Percentiles rank a stretch among this genome's conserved stretches.
phyloP scores from a whole-genome alignment of 768 basidiomycete genomes.

The Tulasnella sp. region DNA sequence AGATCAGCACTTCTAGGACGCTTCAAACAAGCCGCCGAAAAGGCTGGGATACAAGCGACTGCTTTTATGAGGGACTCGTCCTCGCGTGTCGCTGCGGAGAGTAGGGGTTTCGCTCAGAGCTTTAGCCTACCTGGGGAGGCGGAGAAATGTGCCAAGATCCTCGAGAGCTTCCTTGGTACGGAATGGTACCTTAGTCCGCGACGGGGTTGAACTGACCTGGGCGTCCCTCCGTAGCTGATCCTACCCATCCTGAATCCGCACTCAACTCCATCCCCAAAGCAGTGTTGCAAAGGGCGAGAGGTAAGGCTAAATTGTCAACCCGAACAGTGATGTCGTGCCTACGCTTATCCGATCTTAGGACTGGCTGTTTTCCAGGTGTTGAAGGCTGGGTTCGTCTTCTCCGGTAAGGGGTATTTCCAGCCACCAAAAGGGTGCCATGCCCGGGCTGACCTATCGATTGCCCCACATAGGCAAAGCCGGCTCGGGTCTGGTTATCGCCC shows the following conservation, averaged over 20 bases:
- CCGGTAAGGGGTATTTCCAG: background rate
- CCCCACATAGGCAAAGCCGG: constrained; percentile 93
- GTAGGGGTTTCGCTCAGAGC: constrained; percentile 69
- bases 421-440: background rate
- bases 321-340: background rate
- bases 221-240: constrained; percentile 56
- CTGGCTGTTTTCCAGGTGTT: constrained; percentile 92
- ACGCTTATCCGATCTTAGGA: constrained; percentile 39
- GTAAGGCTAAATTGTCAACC: constrained; percentile 34
- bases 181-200: background rate
- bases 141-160: constrained; percentile 87
- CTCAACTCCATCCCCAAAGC: constrained; percentile 91
- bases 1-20: constrained; percentile 54
- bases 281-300: constrained; percentile 81
- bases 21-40: constrained; percentile 69
- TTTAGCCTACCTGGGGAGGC: constrained; percentile 90
- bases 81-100: constrained; percentile 62
- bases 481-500: constrained; percentile 85
- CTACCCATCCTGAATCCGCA: constrained; percentile 77
- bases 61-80: constrained; percentile 63
- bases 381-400: constrained; percentile 30
- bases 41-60: constrained; percentile 72
- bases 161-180: constrained; percentile 81
- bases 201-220: constrained; percentile 9
- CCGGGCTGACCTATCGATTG: constrained; percentile 46